Conservation (phyloP, 345 rosid species). For the Citrus reticulata region DNA sequence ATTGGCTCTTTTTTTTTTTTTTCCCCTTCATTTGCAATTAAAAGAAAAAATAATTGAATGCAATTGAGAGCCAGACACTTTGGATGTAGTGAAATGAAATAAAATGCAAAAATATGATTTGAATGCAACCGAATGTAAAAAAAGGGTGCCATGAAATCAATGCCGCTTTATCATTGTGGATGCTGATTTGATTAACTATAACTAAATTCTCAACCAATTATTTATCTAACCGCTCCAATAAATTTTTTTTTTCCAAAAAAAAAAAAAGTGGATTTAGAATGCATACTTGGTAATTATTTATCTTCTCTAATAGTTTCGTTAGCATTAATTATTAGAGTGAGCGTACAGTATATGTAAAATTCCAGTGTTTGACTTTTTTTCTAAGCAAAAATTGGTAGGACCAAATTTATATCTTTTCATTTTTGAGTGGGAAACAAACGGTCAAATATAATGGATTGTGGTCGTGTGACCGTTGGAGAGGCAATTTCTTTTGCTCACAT, state of each 20-base stretch:
- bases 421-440: not conserved
- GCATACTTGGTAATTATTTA: not conserved
- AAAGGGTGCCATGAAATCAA: not conserved
- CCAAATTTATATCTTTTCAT: not conserved
- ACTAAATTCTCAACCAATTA: no score
- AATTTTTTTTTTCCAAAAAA: not conserved
- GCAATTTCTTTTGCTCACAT: not conserved
- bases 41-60: not conserved
- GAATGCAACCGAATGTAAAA: not conserved
- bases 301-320: no score
- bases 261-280: no score
- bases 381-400: not conserved
- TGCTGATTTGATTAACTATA: not conserved
- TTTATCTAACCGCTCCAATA: not conserved
- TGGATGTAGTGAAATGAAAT: not conserved
- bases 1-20: not conserved
- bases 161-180: not conserved
- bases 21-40: not conserved
- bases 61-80: not conserved
- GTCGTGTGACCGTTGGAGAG: constrained; percentile 5
- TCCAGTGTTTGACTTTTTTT: not conserved
- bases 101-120: not conserved
- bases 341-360: not conserved
- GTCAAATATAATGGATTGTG: not conserved
- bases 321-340: no score